A percentile compares a stretch with the other conserved stretches of the same genome.
Conservation (phyloP, 805 yeast genomes). For the Yarrowia porcina region DNA sequence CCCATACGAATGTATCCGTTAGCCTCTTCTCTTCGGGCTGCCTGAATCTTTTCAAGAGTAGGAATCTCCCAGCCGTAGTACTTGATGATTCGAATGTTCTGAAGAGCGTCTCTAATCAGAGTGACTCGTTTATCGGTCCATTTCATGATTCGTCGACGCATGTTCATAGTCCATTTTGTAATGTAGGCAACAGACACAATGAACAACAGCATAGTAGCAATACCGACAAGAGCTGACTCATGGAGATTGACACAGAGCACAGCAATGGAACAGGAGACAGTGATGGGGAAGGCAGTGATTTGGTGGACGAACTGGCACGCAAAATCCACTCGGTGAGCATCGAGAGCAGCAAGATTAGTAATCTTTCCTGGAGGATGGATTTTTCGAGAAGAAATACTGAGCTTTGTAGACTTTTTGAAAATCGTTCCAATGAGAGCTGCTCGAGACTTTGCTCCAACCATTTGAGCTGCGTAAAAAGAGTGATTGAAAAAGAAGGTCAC, state of each 20-base stretch:
- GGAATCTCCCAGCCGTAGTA: constrained; percentile 85
- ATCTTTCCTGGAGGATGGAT: constrained; percentile 61
- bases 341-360: constrained; percentile 69
- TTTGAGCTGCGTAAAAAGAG: constrained; percentile 55
- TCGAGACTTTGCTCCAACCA: constrained; percentile 66
- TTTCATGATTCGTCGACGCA: constrained; percentile 55
- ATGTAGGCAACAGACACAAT: constrained; percentile 34
- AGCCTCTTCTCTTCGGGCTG: constrained; percentile 58
- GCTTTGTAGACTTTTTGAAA: constrained; percentile 57
- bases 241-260: constrained; percentile 62
- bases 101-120: constrained; percentile 75
- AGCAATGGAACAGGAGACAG: constrained; percentile 57
- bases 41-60: constrained; percentile 51
- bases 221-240: constrained; percentile 60
- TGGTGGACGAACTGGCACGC: constrained; percentile 63
- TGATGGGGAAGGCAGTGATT: constrained; percentile 61
- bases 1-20: constrained; percentile 58
- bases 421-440: constrained; percentile 64
- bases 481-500: constrained; percentile 55
- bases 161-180: constrained; percentile 41
- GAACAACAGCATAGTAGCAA: constrained; percentile 31
- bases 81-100: constrained; percentile 75
- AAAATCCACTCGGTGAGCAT: constrained; percentile 66
- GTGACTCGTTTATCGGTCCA: constrained; percentile 65
- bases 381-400: constrained; percentile 52